Conservation (phyloP, 2,329 filamentous ascomycete genomes). For the Aspergillus floridensis region DNA sequence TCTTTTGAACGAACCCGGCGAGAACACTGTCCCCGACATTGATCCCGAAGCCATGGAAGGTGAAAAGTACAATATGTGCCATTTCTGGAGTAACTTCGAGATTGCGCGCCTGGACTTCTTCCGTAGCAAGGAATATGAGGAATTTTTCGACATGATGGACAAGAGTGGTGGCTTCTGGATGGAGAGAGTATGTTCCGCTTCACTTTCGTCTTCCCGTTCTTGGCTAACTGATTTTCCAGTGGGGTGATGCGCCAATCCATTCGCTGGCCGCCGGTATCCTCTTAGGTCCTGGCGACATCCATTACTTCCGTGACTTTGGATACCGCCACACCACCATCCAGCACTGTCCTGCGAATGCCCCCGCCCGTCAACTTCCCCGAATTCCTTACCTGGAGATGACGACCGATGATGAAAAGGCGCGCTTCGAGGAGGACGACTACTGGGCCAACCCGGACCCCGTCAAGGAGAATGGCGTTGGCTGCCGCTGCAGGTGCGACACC, state of each 20-base stretch:
- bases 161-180: constrained; percentile 98
- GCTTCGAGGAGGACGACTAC: constrained; percentile 90
- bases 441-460: constrained; percentile 84
- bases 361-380: constrained; percentile 76
- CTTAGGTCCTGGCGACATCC: constrained; percentile 76
- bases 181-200: constrained; percentile 71
- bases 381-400: constrained; percentile 79
- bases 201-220: constrained; percentile 20
- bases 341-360: constrained; percentile 95
- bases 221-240: constrained; percentile 53
- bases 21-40: constrained; percentile 71
- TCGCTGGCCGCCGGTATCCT: constrained; percentile 91
- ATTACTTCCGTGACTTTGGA: constrained; percentile 98
- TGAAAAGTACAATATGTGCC: constrained; percentile 99
- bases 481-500: constrained; percentile 92
- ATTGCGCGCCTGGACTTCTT: constrained; percentile 95
- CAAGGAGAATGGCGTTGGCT: constrained; percentile 95
- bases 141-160: constrained; percentile 99
- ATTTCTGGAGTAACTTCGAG: constrained; percentile 99
- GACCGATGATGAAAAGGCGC: constrained; percentile 75
- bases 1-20: constrained; percentile 69
- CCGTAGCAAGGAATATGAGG: constrained; percentile 93
- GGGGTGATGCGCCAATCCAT: constrained; percentile 98
- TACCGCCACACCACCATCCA: constrained; percentile 99
- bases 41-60: constrained; percentile 94